Evolutionary conservation across 2,329 filamentous ascomycete species (phyloP).

Genomic region (Penicillium sp.): DNA sequence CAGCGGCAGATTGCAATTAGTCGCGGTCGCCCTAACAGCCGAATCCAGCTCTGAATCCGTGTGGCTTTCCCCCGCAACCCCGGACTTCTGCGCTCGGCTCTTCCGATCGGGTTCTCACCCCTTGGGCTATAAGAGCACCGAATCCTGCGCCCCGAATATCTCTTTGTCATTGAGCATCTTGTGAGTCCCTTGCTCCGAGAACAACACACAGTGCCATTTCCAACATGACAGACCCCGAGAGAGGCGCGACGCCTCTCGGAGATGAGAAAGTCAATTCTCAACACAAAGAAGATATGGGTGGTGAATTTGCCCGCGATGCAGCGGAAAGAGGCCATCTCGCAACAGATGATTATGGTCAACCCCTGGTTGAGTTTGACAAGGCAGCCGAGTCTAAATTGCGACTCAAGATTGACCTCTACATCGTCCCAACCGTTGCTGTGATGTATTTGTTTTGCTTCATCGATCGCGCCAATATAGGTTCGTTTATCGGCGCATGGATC

Average conservation of each 20-base stretch:
- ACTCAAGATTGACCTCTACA: slow-evolving; percentile 65
- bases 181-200: background rate
- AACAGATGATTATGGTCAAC: slow-evolving; percentile 54
- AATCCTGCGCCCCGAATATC: background rate
- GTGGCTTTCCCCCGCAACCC: slow-evolving; percentile 9
- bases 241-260: slow-evolving; percentile 8
- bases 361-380: slow-evolving; percentile 57
- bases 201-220: background rate
- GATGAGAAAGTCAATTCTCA: slow-evolving; percentile 25
- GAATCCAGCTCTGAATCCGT: background rate
- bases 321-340: slow-evolving; percentile 50
- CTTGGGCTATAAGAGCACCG: slow-evolving; percentile 7
- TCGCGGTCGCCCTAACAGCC: background rate
- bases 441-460: slow-evolving; percentile 75
- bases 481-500: background rate
- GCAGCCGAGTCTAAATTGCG: slow-evolving; percentile 60
- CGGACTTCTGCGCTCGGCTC: background rate
- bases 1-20: slow-evolving; percentile 9
- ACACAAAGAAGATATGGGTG: slow-evolving; percentile 18
- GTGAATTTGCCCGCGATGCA: slow-evolving; percentile 33
- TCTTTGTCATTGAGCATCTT: background rate
- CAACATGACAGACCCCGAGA: slow-evolving; percentile 9
- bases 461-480: slow-evolving; percentile 72
- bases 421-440: slow-evolving; percentile 66
- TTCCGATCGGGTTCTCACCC: background rate